Conservation (phyloP, 2,329 filamentous ascomycete genomes). For the Alternaria sp. region DNA sequence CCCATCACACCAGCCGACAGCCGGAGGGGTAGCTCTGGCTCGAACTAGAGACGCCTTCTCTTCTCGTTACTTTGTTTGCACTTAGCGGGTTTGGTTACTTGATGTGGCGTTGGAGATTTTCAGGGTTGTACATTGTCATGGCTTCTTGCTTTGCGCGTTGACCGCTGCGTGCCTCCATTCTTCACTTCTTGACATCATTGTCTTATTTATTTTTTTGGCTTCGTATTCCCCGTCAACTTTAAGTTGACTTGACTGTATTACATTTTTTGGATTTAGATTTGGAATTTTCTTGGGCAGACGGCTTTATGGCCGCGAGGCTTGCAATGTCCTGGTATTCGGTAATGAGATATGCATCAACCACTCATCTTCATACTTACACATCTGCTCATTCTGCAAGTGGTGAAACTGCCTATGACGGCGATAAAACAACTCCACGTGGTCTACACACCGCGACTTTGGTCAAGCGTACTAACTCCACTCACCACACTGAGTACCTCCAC, state of each 20-base stretch:
- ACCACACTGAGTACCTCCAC: not conserved
- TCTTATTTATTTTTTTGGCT: not conserved
- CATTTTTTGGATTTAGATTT: not conserved
- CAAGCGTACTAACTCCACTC: not conserved
- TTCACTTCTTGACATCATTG: not conserved
- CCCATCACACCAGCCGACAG: slow-evolving; percentile 40
- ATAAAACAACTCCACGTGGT: not conserved
- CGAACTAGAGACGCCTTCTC: slow-evolving; percentile 5
- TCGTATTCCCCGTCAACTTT: not conserved
- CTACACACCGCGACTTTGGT: not conserved
- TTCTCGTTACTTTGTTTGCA: slow-evolving; percentile 34
- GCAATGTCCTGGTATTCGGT: not conserved
- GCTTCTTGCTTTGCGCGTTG: not conserved
- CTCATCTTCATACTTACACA: not conserved
- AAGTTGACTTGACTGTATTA: not conserved
- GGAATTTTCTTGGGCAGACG: not conserved
- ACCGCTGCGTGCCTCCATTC: not conserved
- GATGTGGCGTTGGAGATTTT: not conserved
- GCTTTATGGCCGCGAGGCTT: not conserved
- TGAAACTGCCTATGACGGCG: not conserved
- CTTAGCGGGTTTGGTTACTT: slow-evolving; percentile 34
- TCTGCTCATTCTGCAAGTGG: not conserved
- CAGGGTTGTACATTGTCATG: not conserved
- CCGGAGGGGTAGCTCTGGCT: slow-evolving; percentile 9
- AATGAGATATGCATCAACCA: not conserved